Conservation (phyloP, 495 filamentous ascomycete species). For the Penicillium bovifimosum region DNA sequence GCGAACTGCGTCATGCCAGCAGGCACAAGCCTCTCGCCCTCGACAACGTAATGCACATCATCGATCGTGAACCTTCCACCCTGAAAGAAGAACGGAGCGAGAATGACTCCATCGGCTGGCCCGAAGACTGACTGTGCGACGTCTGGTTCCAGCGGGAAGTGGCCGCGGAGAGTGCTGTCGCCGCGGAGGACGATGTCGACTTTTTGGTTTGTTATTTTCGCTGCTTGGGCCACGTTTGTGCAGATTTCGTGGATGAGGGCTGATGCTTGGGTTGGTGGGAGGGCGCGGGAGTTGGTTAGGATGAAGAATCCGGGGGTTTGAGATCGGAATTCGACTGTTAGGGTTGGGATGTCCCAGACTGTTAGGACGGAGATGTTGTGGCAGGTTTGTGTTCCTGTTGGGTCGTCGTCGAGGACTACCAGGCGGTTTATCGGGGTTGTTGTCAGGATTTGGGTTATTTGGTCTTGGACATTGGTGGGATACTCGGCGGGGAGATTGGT, state of each 20-base stretch:
- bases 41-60: conserved; percentile 50
- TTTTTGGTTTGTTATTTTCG: conserved; percentile 26
- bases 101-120: conserved; percentile 37
- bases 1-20: conserved; percentile 47
- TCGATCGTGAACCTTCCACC: conserved; percentile 48
- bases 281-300: conserved; percentile 51
- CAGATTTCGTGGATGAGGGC: conserved; percentile 42
- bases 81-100: conserved; percentile 51
- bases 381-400: conserved; percentile 54
- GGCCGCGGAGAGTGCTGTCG: conserved; percentile 49
- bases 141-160: conserved; percentile 49
- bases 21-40: conserved; percentile 41
- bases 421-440: conserved; percentile 33
- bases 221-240: conserved; percentile 39
- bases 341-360: conserved; percentile 43
- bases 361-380: conserved; percentile 52
- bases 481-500: conserved; percentile 30
- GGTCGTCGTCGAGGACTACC: conserved; percentile 51
- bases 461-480: conserved; percentile 29
- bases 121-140: conserved; percentile 44
- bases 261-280: conserved; percentile 39
- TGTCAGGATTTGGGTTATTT: conserved; percentile 31
- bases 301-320: conserved; percentile 47
- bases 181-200: conserved; percentile 49
- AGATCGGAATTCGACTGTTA: conserved; percentile 36